These are phyloP conservation scores for Sutorius eximius DNA, from an alignment of 1,284 basidiomycete genomes.

Conservation along the genomic window DNA sequence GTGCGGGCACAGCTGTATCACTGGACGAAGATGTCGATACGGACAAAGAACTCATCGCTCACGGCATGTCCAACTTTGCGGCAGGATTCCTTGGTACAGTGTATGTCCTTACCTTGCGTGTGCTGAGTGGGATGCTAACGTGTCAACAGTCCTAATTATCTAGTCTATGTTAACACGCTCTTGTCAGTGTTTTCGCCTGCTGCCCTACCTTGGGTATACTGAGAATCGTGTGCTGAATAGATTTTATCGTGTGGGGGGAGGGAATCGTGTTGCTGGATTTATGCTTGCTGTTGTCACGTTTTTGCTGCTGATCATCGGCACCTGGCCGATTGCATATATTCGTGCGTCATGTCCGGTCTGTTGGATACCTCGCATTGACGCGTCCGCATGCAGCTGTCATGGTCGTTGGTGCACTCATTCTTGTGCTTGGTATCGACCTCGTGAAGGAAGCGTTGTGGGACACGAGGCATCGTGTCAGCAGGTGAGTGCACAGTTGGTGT, in stretches of 20 bases:
- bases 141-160: conserved; percentile 66
- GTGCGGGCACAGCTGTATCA: conserved; percentile 66
- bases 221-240: conserved; percentile 34
- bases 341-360: conserved; percentile 55
- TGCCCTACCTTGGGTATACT: neutral
- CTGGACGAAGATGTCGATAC: conserved; percentile 91
- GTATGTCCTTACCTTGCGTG: conserved; percentile 40
- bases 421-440: conserved; percentile 92
- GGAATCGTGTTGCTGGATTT: conserved; percentile 80
- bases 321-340: conserved; percentile 83
- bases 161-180: conserved; percentile 90
- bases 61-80: conserved; percentile 89
- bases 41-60: conserved; percentile 89
- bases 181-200: conserved; percentile 49
- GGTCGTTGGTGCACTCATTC: conserved; percentile 91
- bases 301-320: conserved; percentile 78
- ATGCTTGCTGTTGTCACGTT: conserved; percentile 80
- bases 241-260: conserved; percentile 94
- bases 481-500: conserved; percentile 41
- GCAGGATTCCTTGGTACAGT: conserved; percentile 83
- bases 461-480: conserved; percentile 84
- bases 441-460: conserved; percentile 97
- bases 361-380: neutral
- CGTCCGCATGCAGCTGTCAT: conserved; percentile 73
- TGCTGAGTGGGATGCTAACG: conserved; percentile 7